Conservation (phyloP, 768 basidiomycete genomes). For the Suillus lakei region DNA sequence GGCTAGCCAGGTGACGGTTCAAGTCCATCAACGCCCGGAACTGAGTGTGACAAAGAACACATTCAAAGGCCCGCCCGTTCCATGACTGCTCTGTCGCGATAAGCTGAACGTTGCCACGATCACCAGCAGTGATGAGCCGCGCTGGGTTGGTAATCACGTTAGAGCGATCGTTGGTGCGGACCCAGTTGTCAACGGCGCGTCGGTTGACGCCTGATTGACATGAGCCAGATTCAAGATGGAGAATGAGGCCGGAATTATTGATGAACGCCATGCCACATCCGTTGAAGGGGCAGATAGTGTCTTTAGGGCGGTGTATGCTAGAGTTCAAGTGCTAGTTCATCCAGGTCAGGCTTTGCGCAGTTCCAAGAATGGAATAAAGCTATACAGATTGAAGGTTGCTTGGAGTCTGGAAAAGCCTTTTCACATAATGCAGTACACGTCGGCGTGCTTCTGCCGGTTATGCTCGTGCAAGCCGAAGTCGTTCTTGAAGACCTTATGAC, state of each 20-base stretch:
- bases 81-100: conserved; percentile 45
- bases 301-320: conserved; percentile 46
- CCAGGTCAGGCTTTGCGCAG: neutral
- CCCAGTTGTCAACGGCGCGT: conserved; percentile 36
- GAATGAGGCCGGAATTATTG: conserved; percentile 56
- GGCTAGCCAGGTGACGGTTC: conserved; percentile 69
- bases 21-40: conserved; percentile 49
- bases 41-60: conserved; percentile 58
- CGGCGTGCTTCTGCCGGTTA: conserved; percentile 45
- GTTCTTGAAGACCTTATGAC: conserved; percentile 47
- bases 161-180: conserved; percentile 47
- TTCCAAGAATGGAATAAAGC: neutral
- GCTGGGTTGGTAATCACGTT: conserved; percentile 60
- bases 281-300: conserved; percentile 42
- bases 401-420: conserved; percentile 43
- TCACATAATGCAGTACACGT: conserved; percentile 52
- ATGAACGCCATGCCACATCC: conserved; percentile 55
- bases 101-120: neutral
- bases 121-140: conserved; percentile 47
- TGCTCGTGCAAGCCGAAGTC: conserved; percentile 50
- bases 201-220: conserved; percentile 57
- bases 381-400: conserved; percentile 20
- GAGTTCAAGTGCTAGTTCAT: conserved; percentile 56
- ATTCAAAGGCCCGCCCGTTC: conserved; percentile 57
- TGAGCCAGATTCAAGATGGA: conserved; percentile 65